Evolutionary conservation across 257 asterid genomes (phyloP).

Genomic region (Solanum arcanum): DNA sequence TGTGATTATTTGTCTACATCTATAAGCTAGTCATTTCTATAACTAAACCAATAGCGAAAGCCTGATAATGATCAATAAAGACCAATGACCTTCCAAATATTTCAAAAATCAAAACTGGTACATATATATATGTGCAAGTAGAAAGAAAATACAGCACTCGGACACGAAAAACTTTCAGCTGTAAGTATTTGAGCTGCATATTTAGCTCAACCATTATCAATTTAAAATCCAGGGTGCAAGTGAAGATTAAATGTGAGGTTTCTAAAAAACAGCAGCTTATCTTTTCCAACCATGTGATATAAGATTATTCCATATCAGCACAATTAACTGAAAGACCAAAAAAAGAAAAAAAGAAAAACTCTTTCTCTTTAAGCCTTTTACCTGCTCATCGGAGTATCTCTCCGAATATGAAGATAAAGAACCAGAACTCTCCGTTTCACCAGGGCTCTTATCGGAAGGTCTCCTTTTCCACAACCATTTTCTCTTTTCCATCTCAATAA

Average conservation of each 20-base stretch:
- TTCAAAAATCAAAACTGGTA: background rate
- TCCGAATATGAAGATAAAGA: slow-evolving; percentile 53
- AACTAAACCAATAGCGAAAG: background rate
- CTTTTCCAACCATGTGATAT: background rate
- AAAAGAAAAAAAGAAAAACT: background rate
- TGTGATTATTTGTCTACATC: background rate
- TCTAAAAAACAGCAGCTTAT: background rate
- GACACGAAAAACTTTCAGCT: background rate
- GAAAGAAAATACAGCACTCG: background rate
- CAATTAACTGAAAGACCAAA: background rate
- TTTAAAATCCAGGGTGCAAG: background rate
- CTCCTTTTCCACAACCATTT: slow-evolving; percentile 74
- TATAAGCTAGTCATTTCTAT: background rate
- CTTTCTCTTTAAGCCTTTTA: background rate
- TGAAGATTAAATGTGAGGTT: background rate
- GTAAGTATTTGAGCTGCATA: background rate
- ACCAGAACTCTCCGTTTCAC: slow-evolving; percentile 62
- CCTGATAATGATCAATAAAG: background rate
- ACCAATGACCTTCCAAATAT: background rate
- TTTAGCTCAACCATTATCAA: background rate
- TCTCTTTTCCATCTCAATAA: slow-evolving; percentile 45
- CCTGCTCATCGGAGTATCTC: slow-evolving; percentile 66
- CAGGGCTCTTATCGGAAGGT: slow-evolving; percentile 56
- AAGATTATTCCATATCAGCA: background rate
- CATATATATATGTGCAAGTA: background rate